Base-by-base conservation (phyloP, 2,329 filamentous ascomycete genomes). In the Talaromyces sp. region DNA sequence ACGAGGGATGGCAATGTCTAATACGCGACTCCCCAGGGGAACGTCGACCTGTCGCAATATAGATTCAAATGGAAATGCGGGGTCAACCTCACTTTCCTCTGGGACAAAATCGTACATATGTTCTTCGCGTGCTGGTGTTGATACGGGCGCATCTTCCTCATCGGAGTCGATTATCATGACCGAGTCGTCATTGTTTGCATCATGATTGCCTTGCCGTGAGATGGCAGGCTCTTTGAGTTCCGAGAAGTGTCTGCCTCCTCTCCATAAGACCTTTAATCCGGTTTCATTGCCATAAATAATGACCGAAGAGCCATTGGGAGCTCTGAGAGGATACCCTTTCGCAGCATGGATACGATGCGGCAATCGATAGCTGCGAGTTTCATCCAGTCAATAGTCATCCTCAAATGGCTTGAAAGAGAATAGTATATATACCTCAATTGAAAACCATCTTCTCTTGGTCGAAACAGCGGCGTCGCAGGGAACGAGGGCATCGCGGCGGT, bases 271-370 rank as follows among this genome's bases (percentile, higher is more conserved):
- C 52, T 79, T 78, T 19, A 88, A 61, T 4, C 85, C 85, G 37
- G 74, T 75, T 37, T 82, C 79, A 58, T 86, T 80, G 42, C 80
- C 85, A 60, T 84, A 86, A 11, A 87, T 63, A 40, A 86, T 74
- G 53, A 87, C 75, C 2, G 80, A 82, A 3, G 85, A 86, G 65
- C 83, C 83, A 68, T 86, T 86, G 19, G 82, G 79, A 17, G 83
- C 76, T 56, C 76, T 75, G 33, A 82, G 67, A 5, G 85, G 84
- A 64, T 87, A 87, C 58, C 81, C 74, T 65, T 79, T 77, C 11
- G 83, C 77, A 51, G 75, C 73, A 70, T 82, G 78, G 53, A 83
- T 75, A 61, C 83, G 81, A 65, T 84, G 80, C 13, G 82, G 78
- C 30, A 86, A 77, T 61, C 84, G 77, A 65, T 86, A 86, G 69